These are phyloP conservation scores for Candida peoriensis DNA, from an alignment of 805 yeast genomes.

Conservation along the genomic window DNA sequence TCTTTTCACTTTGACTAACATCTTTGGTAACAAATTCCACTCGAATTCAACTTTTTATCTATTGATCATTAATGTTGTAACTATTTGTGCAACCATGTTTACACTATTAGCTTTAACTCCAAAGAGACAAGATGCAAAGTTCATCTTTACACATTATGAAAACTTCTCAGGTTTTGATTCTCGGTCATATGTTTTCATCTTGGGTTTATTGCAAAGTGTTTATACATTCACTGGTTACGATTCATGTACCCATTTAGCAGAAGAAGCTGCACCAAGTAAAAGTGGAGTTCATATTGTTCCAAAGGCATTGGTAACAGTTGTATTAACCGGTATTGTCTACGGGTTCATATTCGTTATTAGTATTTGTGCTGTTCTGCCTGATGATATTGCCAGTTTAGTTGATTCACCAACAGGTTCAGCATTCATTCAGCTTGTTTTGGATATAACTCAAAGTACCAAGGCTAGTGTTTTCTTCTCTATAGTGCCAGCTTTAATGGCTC, in stretches of 20 bases:
- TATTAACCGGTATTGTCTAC: constrained; percentile 23
- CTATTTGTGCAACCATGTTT: constrained; percentile 18
- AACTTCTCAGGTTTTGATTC: constrained; percentile 22
- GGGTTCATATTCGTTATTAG: constrained; percentile 30
- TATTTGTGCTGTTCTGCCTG: constrained; percentile 23
- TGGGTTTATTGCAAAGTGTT: constrained; percentile 24
- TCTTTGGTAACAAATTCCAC: constrained; percentile 20
- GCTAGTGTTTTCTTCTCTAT: constrained; percentile 24
- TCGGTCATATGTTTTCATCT: constrained; percentile 23
- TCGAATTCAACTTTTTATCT: constrained; percentile 18
- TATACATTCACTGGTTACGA: constrained; percentile 30
- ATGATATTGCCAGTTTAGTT: constrained; percentile 15
- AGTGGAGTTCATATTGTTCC: constrained; percentile 26
- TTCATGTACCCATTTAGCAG: constrained; percentile 31
- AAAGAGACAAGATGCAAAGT: constrained; percentile 21
- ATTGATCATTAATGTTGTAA: constrained; percentile 16
- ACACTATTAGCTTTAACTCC: constrained; percentile 18
- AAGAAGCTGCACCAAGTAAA: constrained; percentile 24
- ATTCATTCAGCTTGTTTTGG: constrained; percentile 19
- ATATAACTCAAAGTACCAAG: constrained; percentile 25
- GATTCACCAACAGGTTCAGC: constrained; percentile 23
- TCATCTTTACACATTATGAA: constrained; percentile 22
- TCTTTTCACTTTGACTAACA: constrained; percentile 19
- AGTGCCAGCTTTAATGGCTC: constrained; percentile 21
- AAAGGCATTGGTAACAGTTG: constrained; percentile 29